Base-by-base conservation (phyloP, 805 yeast genomes). In the Kodamaea sagamina region DNA sequence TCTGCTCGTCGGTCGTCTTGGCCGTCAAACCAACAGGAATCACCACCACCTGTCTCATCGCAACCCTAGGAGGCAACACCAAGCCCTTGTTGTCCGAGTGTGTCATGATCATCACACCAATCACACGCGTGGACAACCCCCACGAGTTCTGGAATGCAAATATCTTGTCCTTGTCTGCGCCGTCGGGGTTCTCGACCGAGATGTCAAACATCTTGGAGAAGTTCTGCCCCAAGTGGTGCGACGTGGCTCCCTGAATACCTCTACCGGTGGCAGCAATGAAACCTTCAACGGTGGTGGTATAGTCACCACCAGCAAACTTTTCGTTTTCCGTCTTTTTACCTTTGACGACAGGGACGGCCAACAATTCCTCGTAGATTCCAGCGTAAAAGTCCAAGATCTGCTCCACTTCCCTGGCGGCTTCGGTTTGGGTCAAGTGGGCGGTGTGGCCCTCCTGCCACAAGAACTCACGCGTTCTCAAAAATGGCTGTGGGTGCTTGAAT, bases 391-490 rank as follows among this genome's bases (percentile, higher is more conserved):
- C 93, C 63, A 90, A 80, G 60, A 95, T 92, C 66, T 84, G 84
- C 56, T 78, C 62, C 24, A 92, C 98, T 73, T 93, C 98, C 46
- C 73, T 73, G 47, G 78, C 76, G 24, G 99, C 97, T 48, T 79
- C 93, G 48, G 82, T 87, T 51, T 74, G 68, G 44, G 95, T 86
- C 61, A 95, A 78, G 67, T 88, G 96, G 43, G 96, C 99, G 39
- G 99, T 93, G 75, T 93, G 99, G 57, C 99, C 99, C 74, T 93
- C 99, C 74, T 93, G 99, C 99, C 99, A 93, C 68, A 93, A 77
- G 73, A 93, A 93, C 72, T 93, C 99, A 74, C 99, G 86, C 10
- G 99, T 95, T 79, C 99, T 86, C 63, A 93, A 74, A 71, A 93
- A 93, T 39, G 99, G 99, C 74, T 93, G 99, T 46, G 99, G 99